phyloP scores from a whole-genome alignment of 768 basidiomycete genomes.

The Amanita phalloides region DNA sequence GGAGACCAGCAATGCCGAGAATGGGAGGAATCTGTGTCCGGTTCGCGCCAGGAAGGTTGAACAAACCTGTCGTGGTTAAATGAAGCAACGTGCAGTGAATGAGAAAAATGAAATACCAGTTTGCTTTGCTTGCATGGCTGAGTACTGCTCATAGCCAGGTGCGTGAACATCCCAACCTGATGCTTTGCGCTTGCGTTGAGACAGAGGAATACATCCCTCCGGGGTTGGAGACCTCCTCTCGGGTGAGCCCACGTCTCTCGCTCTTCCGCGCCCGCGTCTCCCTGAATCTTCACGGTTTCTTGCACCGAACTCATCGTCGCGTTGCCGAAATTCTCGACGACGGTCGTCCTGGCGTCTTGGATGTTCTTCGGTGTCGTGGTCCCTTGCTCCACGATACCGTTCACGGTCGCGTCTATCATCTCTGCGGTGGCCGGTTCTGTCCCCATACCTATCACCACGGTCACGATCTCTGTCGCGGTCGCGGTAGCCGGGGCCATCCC shows the following conservation, averaged over 20 bases:
- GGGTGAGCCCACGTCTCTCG: slow-evolving; percentile 54
- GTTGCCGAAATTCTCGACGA: slow-evolving; percentile 31
- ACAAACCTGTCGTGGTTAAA: slow-evolving; percentile 50
- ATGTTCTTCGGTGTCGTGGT: slow-evolving; percentile 29
- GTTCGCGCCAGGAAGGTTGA: slow-evolving; percentile 94
- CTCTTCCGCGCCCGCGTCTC: slow-evolving; percentile 32
- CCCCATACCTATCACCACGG: slow-evolving; percentile 22
- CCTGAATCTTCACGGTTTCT: slow-evolving; percentile 25
- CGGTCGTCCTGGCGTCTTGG: slow-evolving; percentile 36
- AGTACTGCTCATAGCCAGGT: slow-evolving; percentile 90
- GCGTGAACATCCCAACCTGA: slow-evolving; percentile 97
- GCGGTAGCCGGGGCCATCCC: slow-evolving; percentile 34
- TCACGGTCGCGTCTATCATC: slow-evolving; percentile 46
- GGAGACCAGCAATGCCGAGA: slow-evolving; percentile 69
- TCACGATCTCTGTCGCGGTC: slow-evolving; percentile 36
- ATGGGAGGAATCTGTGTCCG: slow-evolving; percentile 81
- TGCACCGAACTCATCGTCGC: slow-evolving; percentile 31
- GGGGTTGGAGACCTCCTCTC: slow-evolving; percentile 88
- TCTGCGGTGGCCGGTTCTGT: slow-evolving; percentile 24
- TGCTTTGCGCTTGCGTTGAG: slow-evolving; percentile 79
- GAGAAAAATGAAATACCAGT: slow-evolving; percentile 49
- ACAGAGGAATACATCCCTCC: slow-evolving; percentile 67
- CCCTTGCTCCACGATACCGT: slow-evolving; percentile 33
- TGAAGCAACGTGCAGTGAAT: slow-evolving; percentile 7
- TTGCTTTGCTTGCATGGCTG: slow-evolving; percentile 95